Evolutionary conservation across 495 filamentous ascomycete genomes (phyloP).

Genomic region (Penicillium dipodomyicola): DNA sequence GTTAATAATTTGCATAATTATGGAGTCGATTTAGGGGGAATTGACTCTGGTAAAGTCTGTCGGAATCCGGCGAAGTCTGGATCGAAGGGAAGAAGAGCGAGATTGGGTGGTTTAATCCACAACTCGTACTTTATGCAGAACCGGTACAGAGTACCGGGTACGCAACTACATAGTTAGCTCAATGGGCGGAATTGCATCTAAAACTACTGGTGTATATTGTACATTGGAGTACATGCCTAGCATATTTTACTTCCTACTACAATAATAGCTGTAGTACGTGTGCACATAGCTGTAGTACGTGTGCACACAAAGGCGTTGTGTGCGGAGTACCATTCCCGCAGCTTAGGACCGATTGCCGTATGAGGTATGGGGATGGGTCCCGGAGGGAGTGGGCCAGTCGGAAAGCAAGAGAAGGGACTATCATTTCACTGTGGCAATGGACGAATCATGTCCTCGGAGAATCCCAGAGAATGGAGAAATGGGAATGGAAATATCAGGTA

Average conservation of each 20-base stretch:
- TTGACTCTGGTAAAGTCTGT: not conserved
- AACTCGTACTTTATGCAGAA: not conserved
- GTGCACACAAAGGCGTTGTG: too few relatives aligned
- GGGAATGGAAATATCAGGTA: not conserved
- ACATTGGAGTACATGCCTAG: not conserved
- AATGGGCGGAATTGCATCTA: not conserved
- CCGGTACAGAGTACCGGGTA: not conserved
- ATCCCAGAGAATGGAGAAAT: not conserved
- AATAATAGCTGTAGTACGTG: too few relatives aligned
- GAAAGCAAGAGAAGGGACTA: constrained; percentile 1
- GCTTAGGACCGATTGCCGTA: constrained; percentile 6
- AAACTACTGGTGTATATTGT: not conserved
- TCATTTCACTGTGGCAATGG: not conserved
- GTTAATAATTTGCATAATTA: not conserved
- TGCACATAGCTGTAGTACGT: too few relatives aligned
- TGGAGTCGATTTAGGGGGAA: not conserved
- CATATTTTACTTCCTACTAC: too few relatives aligned
- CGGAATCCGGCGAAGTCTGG: not conserved
- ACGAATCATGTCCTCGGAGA: not conserved
- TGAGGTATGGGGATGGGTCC: not conserved
- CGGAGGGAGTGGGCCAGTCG: constrained; percentile 4
- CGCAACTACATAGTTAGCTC: not conserved
- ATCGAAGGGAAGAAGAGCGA: not conserved
- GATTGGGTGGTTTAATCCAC: constrained; percentile 8
- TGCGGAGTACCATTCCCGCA: too few relatives aligned